Base-by-base conservation (phyloP, 192 early-diverging fungal genomes). In the Coemansia sp. region DNA sequence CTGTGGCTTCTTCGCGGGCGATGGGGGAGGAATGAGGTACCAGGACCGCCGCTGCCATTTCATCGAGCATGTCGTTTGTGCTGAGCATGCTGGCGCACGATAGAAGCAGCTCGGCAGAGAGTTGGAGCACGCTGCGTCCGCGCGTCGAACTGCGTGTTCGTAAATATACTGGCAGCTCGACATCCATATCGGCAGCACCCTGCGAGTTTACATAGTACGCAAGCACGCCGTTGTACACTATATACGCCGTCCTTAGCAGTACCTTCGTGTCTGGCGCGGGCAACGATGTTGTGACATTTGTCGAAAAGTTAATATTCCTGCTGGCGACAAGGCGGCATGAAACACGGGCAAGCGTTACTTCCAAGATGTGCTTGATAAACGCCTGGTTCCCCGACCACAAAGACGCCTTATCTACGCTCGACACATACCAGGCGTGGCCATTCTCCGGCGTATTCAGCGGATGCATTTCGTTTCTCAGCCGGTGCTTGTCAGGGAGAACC, bases 331-430 rank as follows among this genome's bases (percentile, higher is more conserved):
- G 22, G 10, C 71, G 64, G 8, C 62, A 46, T 32, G 55, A 42
- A 5, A 67, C 48, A 3, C 72, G 36, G n/a, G 65, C 61, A 36
- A 79, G 50, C 1, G 68, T 62, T 15, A 66, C 36, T 15, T 79
- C 71, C 13, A 74, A 48, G 50, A 79, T 14, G 38, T 79, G 66
- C 49, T 55, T 57, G 41, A 79, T 55, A 58, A 79, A 46, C 52
- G 33, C 4, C 23, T 63, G 50, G 59, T 65, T 74, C 33, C 50
- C 61, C 4, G 68, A 50, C 77, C 68, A 79, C 43, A 53, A 46
- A 9, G 52, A 33, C 32, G 61, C 58, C 17, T 32, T 33, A 4
- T n/a, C 46, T 3, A 49, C 36, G 19, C 8, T 6, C 7, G 59
- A 52, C 10, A 43, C 54, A 42, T 61, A 67, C 65, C 65, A 52